Base-by-base conservation (phyloP, 441 rosid species). In the Populus tomentosa region DNA sequence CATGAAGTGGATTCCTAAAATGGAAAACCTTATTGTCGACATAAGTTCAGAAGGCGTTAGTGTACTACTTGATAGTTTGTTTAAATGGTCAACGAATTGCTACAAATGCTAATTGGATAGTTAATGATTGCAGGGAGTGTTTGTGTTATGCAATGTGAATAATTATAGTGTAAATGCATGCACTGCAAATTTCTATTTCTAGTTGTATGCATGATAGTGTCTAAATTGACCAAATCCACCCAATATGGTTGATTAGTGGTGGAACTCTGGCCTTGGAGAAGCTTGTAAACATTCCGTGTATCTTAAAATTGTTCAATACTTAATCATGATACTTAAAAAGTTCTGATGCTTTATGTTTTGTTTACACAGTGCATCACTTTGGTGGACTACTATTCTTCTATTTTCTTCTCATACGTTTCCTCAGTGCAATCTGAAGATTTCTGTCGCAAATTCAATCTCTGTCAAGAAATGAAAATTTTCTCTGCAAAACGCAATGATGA, bases 351-450 rank as follows among this genome's bases (percentile, higher is more conserved):
- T 24, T 1, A 16, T 46, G 24, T 26, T 67, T 73, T 77, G 33
- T 35, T 74, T 38, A 20, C 63, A 61, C 86, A 96, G 99, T 96
- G 99, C 79, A 13, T 77, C 35, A 72, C 86, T 79, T 84, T 96
- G 88, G 98, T 92, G 73, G 92, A 96, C 83, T 89, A 92, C 77
- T 91, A 96, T 82, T 90, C 87, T 70, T 90, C 94, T 75, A 90
- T 93, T 73, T 89, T 96, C 91, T 94, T 96, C 85, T 4, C 66
- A 67, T 88, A 89, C 82, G 6, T 90, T 66, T 82, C 91, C 23
- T 77, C 86, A 5, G 59, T 89, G 50, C 86, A 86, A 71, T 92
- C 99, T 33, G 83, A 77, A 42, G 84, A 85, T 26, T 87, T 92
- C 85, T 96, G 99, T 79, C 69, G 6, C 70, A 88, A 83, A 85